Evolutionary conservation across 1,284 basidiomycete species (phyloP).

Genomic region (Naganishia albida): DNA sequence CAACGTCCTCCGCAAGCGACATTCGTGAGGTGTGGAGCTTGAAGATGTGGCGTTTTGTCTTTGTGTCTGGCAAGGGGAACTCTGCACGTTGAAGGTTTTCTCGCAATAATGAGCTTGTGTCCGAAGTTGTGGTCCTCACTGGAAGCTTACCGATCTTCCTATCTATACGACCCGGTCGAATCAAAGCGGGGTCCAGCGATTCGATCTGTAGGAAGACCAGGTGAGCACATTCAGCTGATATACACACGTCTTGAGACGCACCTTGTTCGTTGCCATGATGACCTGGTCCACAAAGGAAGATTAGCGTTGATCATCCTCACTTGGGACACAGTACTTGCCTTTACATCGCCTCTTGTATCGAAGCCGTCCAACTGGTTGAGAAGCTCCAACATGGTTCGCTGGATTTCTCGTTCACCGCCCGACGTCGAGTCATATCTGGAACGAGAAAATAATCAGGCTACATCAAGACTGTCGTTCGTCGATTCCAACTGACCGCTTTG

Average conservation of each 20-base stretch:
- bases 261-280: conserved; percentile 49
- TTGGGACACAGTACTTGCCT: conserved; percentile 62
- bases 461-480: neutral
- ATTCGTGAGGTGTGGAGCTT: conserved; percentile 94
- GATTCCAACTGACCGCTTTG: conserved; percentile 70
- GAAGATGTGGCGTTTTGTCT: conserved; percentile 98
- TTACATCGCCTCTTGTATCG: conserved; percentile 97
- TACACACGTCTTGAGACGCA: too few species aligned
- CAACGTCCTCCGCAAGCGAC: conserved; percentile 88
- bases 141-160: conserved; percentile 73
- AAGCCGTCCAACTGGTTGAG: conserved; percentile 98
- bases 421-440: conserved; percentile 84
- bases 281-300: neutral
- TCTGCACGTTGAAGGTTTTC: conserved; percentile 55
- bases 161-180: conserved; percentile 97
- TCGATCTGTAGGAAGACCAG: conserved; percentile 70
- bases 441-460: neutral
- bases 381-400: conserved; percentile 97
- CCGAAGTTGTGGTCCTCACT: too few species aligned
- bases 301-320: neutral
- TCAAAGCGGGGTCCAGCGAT: conserved; percentile 91
- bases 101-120: neutral
- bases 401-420: conserved; percentile 96
- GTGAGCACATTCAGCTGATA: neutral
- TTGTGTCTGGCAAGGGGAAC: conserved; percentile 89